phyloP scores from a whole-genome alignment of 1,284 basidiomycete species.

The Apiotrichum gracile region DNA sequence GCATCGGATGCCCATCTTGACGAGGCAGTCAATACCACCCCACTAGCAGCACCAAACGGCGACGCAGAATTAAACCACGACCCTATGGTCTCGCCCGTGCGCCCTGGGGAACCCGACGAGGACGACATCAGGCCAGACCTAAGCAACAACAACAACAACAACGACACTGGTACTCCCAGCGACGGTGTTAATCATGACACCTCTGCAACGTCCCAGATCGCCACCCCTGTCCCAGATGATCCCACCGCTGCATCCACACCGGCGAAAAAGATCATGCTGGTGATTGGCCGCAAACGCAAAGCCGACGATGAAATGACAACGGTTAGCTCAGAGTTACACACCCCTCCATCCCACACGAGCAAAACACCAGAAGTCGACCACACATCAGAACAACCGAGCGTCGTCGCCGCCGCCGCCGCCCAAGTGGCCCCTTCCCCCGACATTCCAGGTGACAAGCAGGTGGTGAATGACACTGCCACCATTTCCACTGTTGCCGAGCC shows the following conservation, averaged over 20 bases:
- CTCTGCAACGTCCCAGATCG: background rate
- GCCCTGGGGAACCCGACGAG: background rate
- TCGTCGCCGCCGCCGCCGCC: background rate
- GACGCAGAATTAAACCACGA: background rate
- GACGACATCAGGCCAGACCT: background rate
- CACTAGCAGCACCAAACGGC: background rate
- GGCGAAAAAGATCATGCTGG: constrained; percentile 7
- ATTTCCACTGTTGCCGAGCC: background rate
- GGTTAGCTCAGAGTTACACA: constrained; percentile 7
- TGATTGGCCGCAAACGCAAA: constrained; percentile 9
- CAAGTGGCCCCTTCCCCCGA: no score
- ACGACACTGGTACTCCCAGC: background rate
- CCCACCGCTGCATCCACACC: background rate
- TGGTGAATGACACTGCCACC: background rate
- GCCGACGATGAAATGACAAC: constrained; percentile 9
- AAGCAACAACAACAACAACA: no score
- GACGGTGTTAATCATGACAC: background rate
- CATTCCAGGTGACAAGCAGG: background rate
- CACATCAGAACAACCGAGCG: background rate
- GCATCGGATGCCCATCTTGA: background rate
- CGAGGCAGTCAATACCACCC: no score
- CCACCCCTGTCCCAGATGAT: background rate
- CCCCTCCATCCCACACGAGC: constrained; percentile 2
- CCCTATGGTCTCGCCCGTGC: background rate
- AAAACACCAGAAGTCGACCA: background rate